phyloP scores from a whole-genome alignment of 306 rosid genomes.

The Oxytropis ochrocephala region DNA sequence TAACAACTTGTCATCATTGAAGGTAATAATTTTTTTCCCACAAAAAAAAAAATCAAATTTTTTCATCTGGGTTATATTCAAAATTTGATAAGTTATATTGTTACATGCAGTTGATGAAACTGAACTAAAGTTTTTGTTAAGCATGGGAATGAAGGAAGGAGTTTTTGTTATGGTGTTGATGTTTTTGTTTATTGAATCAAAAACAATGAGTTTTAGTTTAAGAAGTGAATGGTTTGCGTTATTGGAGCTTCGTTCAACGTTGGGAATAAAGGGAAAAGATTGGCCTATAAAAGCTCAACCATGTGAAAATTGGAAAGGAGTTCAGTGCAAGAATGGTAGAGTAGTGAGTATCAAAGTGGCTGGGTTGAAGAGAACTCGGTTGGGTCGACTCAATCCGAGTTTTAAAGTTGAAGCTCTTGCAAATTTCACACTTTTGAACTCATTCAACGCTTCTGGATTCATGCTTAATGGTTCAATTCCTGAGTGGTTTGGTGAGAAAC shows the following conservation, averaged over 20 bases:
- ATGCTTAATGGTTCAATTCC: conserved; percentile 77
- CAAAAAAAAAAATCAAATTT: neutral
- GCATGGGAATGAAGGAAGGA: conserved; percentile 43
- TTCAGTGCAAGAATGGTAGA: conserved; percentile 45
- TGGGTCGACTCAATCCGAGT: conserved; percentile 29
- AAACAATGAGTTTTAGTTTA: conserved; percentile 33
- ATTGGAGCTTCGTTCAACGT: conserved; percentile 62
- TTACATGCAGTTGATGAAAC: conserved; percentile 8
- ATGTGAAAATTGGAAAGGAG: conserved; percentile 64
- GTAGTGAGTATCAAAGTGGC: conserved; percentile 51
- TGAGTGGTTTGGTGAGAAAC: conserved; percentile 65
- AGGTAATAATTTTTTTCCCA: conserved; percentile 16
- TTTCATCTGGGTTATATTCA: neutral
- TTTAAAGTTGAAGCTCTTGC: conserved; percentile 62
- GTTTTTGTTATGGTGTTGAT: conserved; percentile 16
- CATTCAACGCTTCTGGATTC: conserved; percentile 85
- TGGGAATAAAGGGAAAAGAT: conserved; percentile 60
- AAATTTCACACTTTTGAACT: conserved; percentile 46
- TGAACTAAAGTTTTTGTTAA: conserved; percentile 3
- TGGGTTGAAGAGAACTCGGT: conserved; percentile 51
- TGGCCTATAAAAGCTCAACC: conserved; percentile 77
- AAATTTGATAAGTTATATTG: conserved; percentile 4
- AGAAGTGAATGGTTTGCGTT: conserved; percentile 51
- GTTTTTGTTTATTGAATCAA: conserved; percentile 34
- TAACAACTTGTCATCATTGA: conserved; percentile 36